Conservation (phyloP, 2,329 filamentous ascomycete genomes). For the Calonectria honghensis region DNA sequence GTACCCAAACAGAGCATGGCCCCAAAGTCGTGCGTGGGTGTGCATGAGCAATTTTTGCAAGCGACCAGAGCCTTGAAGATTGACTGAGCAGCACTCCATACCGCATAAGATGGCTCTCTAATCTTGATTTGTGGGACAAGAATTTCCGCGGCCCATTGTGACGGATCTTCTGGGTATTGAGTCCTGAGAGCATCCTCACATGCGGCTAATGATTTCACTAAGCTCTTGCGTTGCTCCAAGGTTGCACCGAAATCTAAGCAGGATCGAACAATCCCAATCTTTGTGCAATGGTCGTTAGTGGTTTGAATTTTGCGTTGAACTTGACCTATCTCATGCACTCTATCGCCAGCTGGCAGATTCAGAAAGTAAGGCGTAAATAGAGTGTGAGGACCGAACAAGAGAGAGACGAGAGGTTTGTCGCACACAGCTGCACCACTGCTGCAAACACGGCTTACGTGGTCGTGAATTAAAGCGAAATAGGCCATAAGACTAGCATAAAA, state of each 20-base stretch:
- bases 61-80: conserved; percentile 32
- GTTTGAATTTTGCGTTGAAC: background rate
- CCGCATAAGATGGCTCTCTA: conserved; percentile 32
- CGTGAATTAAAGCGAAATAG: conserved; percentile 25
- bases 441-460: conserved; percentile 24
- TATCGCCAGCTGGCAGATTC: background rate
- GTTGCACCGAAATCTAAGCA: conserved; percentile 27
- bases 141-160: conserved; percentile 28
- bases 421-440: background rate
- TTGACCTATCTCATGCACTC: background rate
- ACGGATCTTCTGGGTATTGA: conserved; percentile 31
- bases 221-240: background rate
- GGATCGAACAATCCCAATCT: background rate
- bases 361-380: background rate
- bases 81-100: conserved; percentile 36
- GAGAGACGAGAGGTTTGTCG: background rate
- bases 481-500: conserved; percentile 27
- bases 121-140: conserved; percentile 11
- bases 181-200: conserved; percentile 29
- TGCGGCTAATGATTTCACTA: conserved; percentile 9
- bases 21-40: conserved; percentile 20
- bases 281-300: background rate
- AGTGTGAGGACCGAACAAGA: background rate
- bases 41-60: conserved; percentile 33
- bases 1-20: conserved; percentile 35